These are phyloP conservation scores for Colletotrichum zoysiae DNA, from an alignment of 2,329 filamentous ascomycete species.

Conservation along the genomic window DNA sequence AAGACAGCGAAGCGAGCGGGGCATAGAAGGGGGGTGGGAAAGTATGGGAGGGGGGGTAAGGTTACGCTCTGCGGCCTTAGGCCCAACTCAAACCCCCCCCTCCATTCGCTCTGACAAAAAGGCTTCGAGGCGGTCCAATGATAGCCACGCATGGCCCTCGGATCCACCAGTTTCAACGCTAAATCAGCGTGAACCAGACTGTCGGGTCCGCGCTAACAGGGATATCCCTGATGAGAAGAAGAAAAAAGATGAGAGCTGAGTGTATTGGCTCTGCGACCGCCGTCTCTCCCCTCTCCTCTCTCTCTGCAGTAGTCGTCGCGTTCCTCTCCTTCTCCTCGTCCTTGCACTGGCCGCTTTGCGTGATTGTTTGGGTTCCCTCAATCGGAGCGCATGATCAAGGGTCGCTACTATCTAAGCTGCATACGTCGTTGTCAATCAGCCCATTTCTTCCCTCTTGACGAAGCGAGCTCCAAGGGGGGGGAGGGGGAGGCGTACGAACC, in stretches of 20 bases:
- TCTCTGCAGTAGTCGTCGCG: slow-evolving; percentile 6
- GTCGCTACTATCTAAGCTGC: slow-evolving; percentile 7
- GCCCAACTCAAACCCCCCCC: not conserved
- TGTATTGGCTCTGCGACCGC: slow-evolving; percentile 10
- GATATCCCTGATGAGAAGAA: slow-evolving; percentile 6
- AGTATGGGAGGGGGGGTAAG: not conserved
- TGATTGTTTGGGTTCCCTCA: slow-evolving; percentile 23
- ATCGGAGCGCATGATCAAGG: slow-evolving; percentile 24
- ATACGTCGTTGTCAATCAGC: slow-evolving; percentile 31
- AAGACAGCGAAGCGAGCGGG: not conserved
- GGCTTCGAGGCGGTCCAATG: slow-evolving; percentile 17
- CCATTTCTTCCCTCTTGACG: slow-evolving; percentile 30
- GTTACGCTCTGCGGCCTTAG: not conserved
- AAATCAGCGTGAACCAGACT: slow-evolving; percentile 9
- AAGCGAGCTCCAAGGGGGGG: slow-evolving; percentile 1
- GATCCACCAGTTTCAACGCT: slow-evolving; percentile 3
- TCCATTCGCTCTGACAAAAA: slow-evolving; percentile 1
- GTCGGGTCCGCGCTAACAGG: slow-evolving; percentile 17
- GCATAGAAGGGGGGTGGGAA: not conserved
- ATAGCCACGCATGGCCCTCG: not conserved
- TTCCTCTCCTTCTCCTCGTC: slow-evolving; percentile 12
- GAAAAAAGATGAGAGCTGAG: slow-evolving; percentile 20
- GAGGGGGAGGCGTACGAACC: slow-evolving; percentile 1
- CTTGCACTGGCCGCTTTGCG: slow-evolving; percentile 9
- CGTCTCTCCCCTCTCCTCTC: slow-evolving; percentile 12